Evolutionary conservation across 805 yeast genomes (phyloP).

Genomic region (Metschnikowia peoriensis): DNA sequence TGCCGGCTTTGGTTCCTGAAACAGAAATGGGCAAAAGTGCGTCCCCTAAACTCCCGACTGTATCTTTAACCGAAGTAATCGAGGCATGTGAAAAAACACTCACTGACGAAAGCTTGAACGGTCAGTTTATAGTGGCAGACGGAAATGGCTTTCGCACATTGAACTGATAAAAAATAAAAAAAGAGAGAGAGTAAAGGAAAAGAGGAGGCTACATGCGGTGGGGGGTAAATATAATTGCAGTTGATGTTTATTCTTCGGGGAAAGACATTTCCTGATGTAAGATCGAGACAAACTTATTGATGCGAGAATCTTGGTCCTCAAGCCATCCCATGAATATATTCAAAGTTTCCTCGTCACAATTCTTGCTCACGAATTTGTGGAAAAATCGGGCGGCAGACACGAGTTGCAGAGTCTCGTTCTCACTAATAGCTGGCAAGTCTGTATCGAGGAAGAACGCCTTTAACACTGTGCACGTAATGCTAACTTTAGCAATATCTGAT

Average conservation of each 20-base stretch:
- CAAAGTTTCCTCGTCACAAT: conserved; percentile 4
- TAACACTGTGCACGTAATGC: conserved; percentile 6
- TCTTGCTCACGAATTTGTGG: conserved; percentile 5
- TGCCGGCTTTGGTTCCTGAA: conserved; percentile 65
- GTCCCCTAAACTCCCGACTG: conserved; percentile 21
- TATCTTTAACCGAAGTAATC: conserved; percentile 29
- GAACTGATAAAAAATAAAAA: no score
- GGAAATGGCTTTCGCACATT: conserved; percentile 10
- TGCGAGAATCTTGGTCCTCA: conserved; percentile 5
- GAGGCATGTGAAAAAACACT: conserved; percentile 14
- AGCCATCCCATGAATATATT: conserved; percentile 13
- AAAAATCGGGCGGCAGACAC: no score
- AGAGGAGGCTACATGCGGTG: no score
- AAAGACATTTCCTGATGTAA: background rate
- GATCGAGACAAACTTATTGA: background rate
- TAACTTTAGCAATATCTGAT: background rate
- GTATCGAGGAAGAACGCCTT: conserved; percentile 16
- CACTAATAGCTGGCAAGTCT: no score
- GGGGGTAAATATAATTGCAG: no score
- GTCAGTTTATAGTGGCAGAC: conserved; percentile 27
- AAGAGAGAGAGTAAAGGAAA: no score
- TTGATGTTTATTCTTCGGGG: background rate
- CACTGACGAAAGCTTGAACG: conserved; percentile 27
- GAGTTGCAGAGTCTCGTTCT: no score
- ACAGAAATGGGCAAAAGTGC: conserved; percentile 60